Percentiles rank a stretch among this genome's conserved stretches.
Evolutionary conservation across 345 rosid species (phyloP).

Genomic region (Tarenaya hassleriana): DNA sequence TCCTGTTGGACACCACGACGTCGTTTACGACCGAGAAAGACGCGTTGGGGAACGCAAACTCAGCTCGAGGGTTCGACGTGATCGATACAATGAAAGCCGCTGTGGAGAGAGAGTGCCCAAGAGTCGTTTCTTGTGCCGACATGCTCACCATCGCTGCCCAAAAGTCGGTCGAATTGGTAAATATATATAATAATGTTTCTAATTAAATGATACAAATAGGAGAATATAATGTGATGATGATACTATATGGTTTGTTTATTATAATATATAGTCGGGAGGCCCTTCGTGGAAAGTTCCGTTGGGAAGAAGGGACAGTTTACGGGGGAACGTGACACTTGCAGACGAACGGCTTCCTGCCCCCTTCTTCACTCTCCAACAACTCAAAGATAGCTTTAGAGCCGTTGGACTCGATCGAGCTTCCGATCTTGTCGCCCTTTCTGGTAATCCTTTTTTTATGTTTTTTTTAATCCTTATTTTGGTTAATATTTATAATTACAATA

Average conservation of each 20-base stretch:
- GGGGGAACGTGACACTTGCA: slow-evolving; percentile 18
- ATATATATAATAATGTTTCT: background rate
- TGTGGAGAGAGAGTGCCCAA: slow-evolving; percentile 32
- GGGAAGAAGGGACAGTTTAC: slow-evolving; percentile 30
- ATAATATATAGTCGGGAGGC: slow-evolving; percentile 21
- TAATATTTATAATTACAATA: no score
- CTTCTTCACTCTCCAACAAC: slow-evolving; percentile 11
- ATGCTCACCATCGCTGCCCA: slow-evolving; percentile 26
- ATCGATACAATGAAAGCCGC: slow-evolving; percentile 37
- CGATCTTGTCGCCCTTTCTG: slow-evolving; percentile 30
- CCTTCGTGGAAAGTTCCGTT: slow-evolving; percentile 22
- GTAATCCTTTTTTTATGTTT: background rate
- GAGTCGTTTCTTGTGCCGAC: slow-evolving; percentile 41
- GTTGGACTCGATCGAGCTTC: slow-evolving; percentile 24
- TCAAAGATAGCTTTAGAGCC: slow-evolving; percentile 13
- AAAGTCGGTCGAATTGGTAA: slow-evolving; percentile 18
- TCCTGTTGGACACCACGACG: slow-evolving; percentile 30
- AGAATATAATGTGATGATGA: no score
- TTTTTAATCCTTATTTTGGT: no score
- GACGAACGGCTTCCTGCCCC: slow-evolving; percentile 25
- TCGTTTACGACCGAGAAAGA: slow-evolving; percentile 32
- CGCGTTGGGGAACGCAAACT: slow-evolving; percentile 30
- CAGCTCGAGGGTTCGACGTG: slow-evolving; percentile 37
- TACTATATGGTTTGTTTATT: no score
- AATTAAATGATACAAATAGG: no score